Evolutionary conservation across 768 basidiomycete genomes (phyloP).

Genomic region (Psilocybe sp.): DNA sequence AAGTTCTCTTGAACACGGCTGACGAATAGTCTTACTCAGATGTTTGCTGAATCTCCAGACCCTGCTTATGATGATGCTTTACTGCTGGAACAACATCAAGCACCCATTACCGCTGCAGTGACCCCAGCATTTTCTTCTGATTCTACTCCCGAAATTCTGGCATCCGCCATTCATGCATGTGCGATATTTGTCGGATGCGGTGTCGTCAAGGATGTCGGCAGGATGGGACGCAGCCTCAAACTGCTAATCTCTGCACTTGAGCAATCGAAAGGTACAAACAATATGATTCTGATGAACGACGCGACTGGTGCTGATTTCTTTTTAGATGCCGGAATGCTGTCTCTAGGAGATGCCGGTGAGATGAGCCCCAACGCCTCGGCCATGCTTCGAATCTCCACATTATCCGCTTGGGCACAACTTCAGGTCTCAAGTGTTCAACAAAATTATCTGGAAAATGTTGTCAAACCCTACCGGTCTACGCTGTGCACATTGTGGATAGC

Average conservation of each 20-base stretch:
- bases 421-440: constrained; percentile 76
- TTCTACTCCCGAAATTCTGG: constrained; percentile 92
- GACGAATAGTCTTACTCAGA: constrained; percentile 39
- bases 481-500: constrained; percentile 88
- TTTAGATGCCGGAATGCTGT: constrained; percentile 79
- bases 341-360: constrained; percentile 83
- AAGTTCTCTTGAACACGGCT: constrained; percentile 1
- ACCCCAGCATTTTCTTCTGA: constrained; percentile 96
- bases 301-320: background rate
- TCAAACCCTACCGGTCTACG: constrained; percentile 73
- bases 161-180: constrained; percentile 89
- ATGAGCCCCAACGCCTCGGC: constrained; percentile 92
- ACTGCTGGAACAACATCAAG: constrained; percentile 95
- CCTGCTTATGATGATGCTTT: constrained; percentile 90
- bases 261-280: constrained; percentile 77
- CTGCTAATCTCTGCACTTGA: constrained; percentile 84
- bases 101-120: constrained; percentile 94
- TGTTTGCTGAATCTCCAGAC: constrained; percentile 84
- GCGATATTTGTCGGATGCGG: constrained; percentile 95
- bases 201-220: constrained; percentile 81
- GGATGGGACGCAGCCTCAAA: constrained; percentile 95
- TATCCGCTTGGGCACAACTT: constrained; percentile 95
- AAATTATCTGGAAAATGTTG: constrained; percentile 73
- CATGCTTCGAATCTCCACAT: constrained; percentile 88
- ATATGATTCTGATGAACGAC: background rate